Evolutionary conservation across 352 stramenopile genomes (phyloP), one percentile per base, ranked within the genome.

Genomic region (Pythium rhizo-oryzae): DNA sequence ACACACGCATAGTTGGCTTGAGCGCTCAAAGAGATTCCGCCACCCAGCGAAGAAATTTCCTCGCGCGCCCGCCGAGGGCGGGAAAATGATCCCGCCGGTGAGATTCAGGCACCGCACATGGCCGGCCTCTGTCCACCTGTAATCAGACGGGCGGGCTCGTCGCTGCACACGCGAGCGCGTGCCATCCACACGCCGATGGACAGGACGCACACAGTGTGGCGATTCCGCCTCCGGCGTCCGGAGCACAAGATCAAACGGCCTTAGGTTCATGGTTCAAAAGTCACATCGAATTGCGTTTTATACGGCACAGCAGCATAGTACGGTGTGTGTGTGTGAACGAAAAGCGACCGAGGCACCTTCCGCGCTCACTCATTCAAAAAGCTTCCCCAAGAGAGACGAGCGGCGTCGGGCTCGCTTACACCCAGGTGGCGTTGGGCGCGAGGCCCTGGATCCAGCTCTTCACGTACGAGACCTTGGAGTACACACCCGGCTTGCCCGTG

Each of bases 401-500:
- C 28, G 28, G 28, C 37, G 4, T 18, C 9, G 37, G 15, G 37
- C 15, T 3, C 3, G 37, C 18, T 47, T 47, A 55, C 1, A 55
- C 49, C 21, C 21, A 55, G 25, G 25, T 60, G 53, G 53, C 53
- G 8, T 25, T 60, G 18, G 53, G 30, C 30, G 62, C 58, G 56
- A 83, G 30, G 71, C 63, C 67, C 62, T 84, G 70, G 46, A 89
- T 80, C 78, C 80, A 89, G 49, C 58, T 49, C 21, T 76, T 75
- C 13, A 51, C 76, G 56, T 72, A 69, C 25, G 80, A 82, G 39
- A 88, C 58, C 33, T 78, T 77, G 12, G 79, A 76, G 69, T 88
- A 85, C 1, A 90, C 76, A 44, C 76, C 80, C 1, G 81, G 81
- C n/a, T 85, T 69, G 24, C 77, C 80, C 21, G 67, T 69, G 19